phyloP scores from a whole-genome alignment of 140 eudicot genomes.

The Erigeron philadelphicus region DNA sequence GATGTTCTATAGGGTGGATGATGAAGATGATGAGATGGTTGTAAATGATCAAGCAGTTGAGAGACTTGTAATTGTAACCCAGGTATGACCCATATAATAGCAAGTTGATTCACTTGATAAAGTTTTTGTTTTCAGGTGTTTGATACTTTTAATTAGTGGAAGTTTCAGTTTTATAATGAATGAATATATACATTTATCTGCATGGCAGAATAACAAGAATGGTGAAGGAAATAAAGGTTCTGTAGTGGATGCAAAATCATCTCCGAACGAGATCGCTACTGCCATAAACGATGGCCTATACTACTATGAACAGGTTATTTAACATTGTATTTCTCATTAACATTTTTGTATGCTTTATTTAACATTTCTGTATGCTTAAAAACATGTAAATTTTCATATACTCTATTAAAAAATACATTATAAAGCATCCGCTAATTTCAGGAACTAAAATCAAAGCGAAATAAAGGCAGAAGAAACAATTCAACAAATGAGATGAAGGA shows the following conservation, averaged over 20 bases:
- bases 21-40: conserved; percentile 69
- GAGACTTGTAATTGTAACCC: conserved; percentile 90
- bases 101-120: not conserved
- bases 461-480: conserved; percentile 44
- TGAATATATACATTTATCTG: conserved; percentile 9
- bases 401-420: not conserved
- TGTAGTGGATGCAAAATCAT: conserved; percentile 37
- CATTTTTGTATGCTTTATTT: not conserved
- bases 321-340: not conserved
- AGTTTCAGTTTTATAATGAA: conserved; percentile 1
- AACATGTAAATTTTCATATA: not conserved
- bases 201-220: conserved; percentile 45
- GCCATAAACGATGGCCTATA: conserved; percentile 85
- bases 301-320: conserved; percentile 82
- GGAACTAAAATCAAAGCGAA: conserved; percentile 62
- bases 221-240: conserved; percentile 40
- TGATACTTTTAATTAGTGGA: too few relatives aligned
- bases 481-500: conserved; percentile 39
- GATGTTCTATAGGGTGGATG: conserved; percentile 55
- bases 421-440: conserved; percentile 28
- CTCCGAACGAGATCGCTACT: conserved; percentile 79
- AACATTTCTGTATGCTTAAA: not conserved
- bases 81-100: conserved; percentile 35
- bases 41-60: conserved; percentile 74
- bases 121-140: not conserved